These are phyloP conservation scores for Ogataea minuta DNA, from an alignment of 805 yeast genomes.

Conservation along the genomic window DNA sequence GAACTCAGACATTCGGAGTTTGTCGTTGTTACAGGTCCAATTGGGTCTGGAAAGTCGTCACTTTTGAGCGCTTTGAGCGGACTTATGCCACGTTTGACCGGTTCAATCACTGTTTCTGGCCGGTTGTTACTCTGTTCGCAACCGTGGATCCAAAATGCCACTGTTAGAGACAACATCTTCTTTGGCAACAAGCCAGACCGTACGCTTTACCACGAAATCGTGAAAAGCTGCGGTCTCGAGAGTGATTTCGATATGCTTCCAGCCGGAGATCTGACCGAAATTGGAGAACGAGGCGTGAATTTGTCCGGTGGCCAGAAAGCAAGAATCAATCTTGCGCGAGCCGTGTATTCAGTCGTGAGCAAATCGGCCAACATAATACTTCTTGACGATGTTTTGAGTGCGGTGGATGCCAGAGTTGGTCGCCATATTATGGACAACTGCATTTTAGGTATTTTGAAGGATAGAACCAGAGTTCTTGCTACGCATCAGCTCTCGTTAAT, in stretches of 20 bases:
- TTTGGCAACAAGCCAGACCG: constrained; percentile 57
- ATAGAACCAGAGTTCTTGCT: constrained; percentile 70
- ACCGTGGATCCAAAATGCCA: constrained; percentile 87
- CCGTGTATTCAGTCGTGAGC: constrained; percentile 48
- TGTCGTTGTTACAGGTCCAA: constrained; percentile 71
- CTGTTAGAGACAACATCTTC: constrained; percentile 69
- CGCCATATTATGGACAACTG: constrained; percentile 57
- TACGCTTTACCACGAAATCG: constrained; percentile 48
- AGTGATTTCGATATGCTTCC: constrained; percentile 67
- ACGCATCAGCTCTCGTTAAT: constrained; percentile 81
- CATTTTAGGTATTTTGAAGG: constrained; percentile 52
- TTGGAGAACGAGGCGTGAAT: constrained; percentile 84
- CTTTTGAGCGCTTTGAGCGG: constrained; percentile 69
- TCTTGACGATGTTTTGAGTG: constrained; percentile 65
- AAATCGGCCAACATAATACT: constrained; percentile 52
- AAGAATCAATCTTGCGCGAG: constrained; percentile 65
- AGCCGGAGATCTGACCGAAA: constrained; percentile 75
- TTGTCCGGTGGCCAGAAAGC: constrained; percentile 90
- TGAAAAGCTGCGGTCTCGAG: constrained; percentile 63
- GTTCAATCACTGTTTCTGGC: constrained; percentile 55
- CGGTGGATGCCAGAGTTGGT: constrained; percentile 73
- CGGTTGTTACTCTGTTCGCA: constrained; percentile 41
- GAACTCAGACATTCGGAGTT: constrained; percentile 43
- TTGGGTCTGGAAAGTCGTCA: constrained; percentile 68
- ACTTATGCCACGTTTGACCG: constrained; percentile 54